Evolutionary conservation across 2,329 filamentous ascomycete genomes (phyloP).

Genomic region (Daldinia sp.): DNA sequence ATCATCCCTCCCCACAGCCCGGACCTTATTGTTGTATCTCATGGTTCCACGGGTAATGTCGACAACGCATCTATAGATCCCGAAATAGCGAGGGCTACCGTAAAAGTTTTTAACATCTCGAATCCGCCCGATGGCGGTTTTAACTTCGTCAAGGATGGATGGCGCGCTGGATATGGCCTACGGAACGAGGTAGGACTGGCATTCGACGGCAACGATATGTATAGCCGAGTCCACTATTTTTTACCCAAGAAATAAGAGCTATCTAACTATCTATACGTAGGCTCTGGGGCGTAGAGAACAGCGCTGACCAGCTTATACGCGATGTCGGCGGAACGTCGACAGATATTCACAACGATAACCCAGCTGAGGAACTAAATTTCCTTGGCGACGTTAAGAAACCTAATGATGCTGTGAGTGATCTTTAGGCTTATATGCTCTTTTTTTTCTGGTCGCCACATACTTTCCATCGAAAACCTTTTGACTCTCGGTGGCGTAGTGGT

Average conservation of each 20-base stretch:
- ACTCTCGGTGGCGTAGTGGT: constrained; percentile 52
- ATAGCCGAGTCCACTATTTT: constrained; percentile 26
- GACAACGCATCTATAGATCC: constrained; percentile 57
- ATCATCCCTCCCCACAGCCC: constrained; percentile 58
- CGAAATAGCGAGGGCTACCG: constrained; percentile 60
- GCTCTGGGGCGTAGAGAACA: constrained; percentile 67
- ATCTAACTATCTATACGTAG: constrained; percentile 12
- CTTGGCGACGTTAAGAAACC: constrained; percentile 64
- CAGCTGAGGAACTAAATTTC: constrained; percentile 72
- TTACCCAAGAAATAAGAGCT: background rate
- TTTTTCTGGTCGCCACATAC: no score
- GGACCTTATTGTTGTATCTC: constrained; percentile 62
- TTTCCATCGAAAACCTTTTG: background rate
- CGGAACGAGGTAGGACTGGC: constrained; percentile 67
- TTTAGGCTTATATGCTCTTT: background rate
- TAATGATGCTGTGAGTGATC: constrained; percentile 38
- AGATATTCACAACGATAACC: constrained; percentile 68
- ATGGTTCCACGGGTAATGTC: constrained; percentile 64
- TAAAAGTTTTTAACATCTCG: constrained; percentile 57
- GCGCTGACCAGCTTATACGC: constrained; percentile 65
- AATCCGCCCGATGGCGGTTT: constrained; percentile 41
- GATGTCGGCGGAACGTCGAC: constrained; percentile 48
- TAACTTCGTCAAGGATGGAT: constrained; percentile 52
- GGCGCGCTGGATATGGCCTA: constrained; percentile 62
- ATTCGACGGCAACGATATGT: constrained; percentile 54